Evolutionary conservation across 192 early-diverging fungal species (phyloP).

Genomic region (Backusella tarrabulga): DNA sequence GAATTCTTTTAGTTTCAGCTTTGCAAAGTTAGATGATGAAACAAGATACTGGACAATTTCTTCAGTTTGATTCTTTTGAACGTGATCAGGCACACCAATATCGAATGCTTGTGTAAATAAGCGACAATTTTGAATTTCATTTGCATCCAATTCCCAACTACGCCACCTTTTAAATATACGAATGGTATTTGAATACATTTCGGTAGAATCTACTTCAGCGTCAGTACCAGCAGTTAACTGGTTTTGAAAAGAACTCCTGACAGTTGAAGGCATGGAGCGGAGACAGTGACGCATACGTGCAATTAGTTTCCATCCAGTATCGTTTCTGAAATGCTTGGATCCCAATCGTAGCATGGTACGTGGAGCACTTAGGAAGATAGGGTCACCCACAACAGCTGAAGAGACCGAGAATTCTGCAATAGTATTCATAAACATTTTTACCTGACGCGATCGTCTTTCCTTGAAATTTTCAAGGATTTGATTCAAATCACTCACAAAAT

Average conservation of each 20-base stretch:
- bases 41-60: constrained; percentile 33
- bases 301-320: constrained; percentile 77
- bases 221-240: constrained; percentile 38
- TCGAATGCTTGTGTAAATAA: constrained; percentile 50
- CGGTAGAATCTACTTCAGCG: constrained; percentile 31
- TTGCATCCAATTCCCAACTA: constrained; percentile 59
- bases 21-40: constrained; percentile 35
- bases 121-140: constrained; percentile 40
- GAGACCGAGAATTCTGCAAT: constrained; percentile 51
- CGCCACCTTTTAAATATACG: constrained; percentile 54
- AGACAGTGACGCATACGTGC: constrained; percentile 63
- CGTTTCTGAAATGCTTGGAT: constrained; percentile 57
- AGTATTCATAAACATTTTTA: constrained; percentile 53
- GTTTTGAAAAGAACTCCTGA: constrained; percentile 38
- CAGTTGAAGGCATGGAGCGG: constrained; percentile 38
- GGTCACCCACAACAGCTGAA: constrained; percentile 53
- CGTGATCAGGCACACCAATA: background rate
- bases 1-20: constrained; percentile 42
- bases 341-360: constrained; percentile 65
- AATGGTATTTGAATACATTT: constrained; percentile 49
- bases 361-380: constrained; percentile 63
- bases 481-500: constrained; percentile 55
- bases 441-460: constrained; percentile 45
- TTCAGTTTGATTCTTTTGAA: constrained; percentile 4
- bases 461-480: constrained; percentile 50